Conservation (phyloP, 2,329 filamentous ascomycete genomes). For the Dactylellina drechsleri region DNA sequence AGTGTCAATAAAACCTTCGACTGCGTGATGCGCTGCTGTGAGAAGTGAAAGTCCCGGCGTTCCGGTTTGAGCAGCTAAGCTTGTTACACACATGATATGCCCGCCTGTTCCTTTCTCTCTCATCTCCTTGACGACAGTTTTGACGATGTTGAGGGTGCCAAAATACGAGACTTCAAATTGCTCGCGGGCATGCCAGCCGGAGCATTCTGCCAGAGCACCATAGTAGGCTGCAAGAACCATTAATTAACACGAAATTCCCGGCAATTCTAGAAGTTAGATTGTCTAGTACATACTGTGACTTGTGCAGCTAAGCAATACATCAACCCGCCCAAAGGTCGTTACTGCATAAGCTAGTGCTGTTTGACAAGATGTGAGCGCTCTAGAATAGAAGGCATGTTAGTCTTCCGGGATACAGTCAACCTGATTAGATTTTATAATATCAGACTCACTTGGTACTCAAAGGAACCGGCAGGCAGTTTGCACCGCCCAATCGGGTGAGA, state of each 20-base stretch:
- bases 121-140: slow-evolving; percentile 82
- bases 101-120: slow-evolving; percentile 78
- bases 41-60: slow-evolving; percentile 92
- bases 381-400: slow-evolving; percentile 57
- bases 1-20: slow-evolving; percentile 60
- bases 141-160: slow-evolving; percentile 94
- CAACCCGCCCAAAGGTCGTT: slow-evolving; percentile 82
- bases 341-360: slow-evolving; percentile 88
- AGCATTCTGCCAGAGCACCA: slow-evolving; percentile 90
- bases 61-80: slow-evolving; percentile 89
- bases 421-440: not conserved
- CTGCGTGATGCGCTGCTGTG: slow-evolving; percentile 89
- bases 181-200: slow-evolving; percentile 81
- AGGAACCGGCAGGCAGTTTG: slow-evolving; percentile 54
- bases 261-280: not conserved
- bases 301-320: slow-evolving; percentile 89
- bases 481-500: slow-evolving; percentile 58
- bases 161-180: slow-evolving; percentile 97
- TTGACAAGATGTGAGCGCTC: slow-evolving; percentile 76
- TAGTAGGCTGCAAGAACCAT: slow-evolving; percentile 73
- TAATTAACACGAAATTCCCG: not conserved
- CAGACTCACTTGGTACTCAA: slow-evolving; percentile 55
- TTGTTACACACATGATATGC: slow-evolving; percentile 88
- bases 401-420: not conserved
- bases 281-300: slow-evolving; percentile 73